Evolutionary conservation across 495 filamentous ascomycete species (phyloP), one percentile per base, ranked within the genome.

Genomic region (Talaromyces ruber): DNA sequence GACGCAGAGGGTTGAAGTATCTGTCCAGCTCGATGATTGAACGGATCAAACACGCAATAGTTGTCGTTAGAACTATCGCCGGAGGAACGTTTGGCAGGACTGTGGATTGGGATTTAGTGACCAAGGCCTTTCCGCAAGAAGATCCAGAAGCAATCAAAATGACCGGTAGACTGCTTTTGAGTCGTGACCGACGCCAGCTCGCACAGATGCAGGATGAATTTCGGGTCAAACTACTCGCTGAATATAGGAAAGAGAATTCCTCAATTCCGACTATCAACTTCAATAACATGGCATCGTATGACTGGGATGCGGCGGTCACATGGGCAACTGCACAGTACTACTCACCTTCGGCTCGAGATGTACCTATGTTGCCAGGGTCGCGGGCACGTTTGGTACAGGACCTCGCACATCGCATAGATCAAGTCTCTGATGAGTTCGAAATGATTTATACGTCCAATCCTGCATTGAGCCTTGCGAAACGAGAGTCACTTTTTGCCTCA

Each of bases 161-260:
- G 21, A 78, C 81, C 43, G 94, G 88, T 82, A 77, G 74, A 29
- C 73, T 64, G 6, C 71, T 88, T 11, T 78, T 82, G 12, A 81
- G 76, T 53, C 85, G 83, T 61, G 82, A 86, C 53, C 80, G 81
- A 54, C 74, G 81, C 9, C 81, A 84, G 26, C 81, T 96, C 47
- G 78, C 87, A 6, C 84, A 85, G 59, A 74, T 98, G 67, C 86
- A 88, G 28, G 73, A 74, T n/a, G 85, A 89, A 64, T 96, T 98
- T 68, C 88, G 91, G 64, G 79, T 85, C 32, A 77, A 78, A 16
- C 97, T 91, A 69, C 73, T 92, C 21, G 79, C 82, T 47, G 95
- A 90, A 0, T 98, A 97, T 67, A 82, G 82, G 56, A 78, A 81
- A 3, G 82, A 82, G 8, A 76, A 88, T 57, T 34, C 37, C n/a